Conservation (phyloP, 1,284 basidiomycete species). For the Tylopilus orsonianus region DNA sequence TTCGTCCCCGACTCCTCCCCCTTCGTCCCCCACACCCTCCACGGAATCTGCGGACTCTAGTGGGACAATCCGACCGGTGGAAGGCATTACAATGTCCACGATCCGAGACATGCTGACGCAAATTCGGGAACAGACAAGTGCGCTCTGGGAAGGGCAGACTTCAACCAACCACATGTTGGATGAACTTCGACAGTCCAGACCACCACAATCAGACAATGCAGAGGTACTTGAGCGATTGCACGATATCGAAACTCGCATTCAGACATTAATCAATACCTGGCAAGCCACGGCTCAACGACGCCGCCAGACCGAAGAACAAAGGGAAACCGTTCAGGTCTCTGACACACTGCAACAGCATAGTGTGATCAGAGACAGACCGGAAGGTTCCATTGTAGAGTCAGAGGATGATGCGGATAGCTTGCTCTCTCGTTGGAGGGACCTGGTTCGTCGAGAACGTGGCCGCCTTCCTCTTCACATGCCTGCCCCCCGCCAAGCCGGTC, state of each 20-base stretch:
- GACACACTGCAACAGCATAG: conserved; percentile 11
- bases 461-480: conserved; percentile 41
- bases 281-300: conserved; percentile 11
- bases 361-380: conserved; percentile 6
- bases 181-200: conserved; percentile 37
- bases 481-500: conserved; percentile 41
- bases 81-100: conserved; percentile 35
- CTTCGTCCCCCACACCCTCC: conserved; percentile 36
- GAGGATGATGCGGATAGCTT: conserved; percentile 33
- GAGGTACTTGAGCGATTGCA: conserved; percentile 40
- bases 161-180: conserved; percentile 52
- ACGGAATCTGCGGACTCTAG: conserved; percentile 40
- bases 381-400: conserved; percentile 27
- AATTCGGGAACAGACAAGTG: conserved; percentile 51
- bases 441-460: conserved; percentile 23
- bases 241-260: conserved; percentile 46
- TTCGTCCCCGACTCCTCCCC: conserved; percentile 35
- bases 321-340: conserved; percentile 13
- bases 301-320: conserved; percentile 13
- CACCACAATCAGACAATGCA: conserved; percentile 30
- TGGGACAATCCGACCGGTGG: conserved; percentile 42
- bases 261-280: conserved; percentile 18
- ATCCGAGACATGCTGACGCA: conserved; percentile 47
- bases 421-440: conserved; percentile 22
- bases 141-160: conserved; percentile 57